phyloP scores from a whole-genome alignment of 1,284 basidiomycete species.

The Melampsora americana region DNA sequence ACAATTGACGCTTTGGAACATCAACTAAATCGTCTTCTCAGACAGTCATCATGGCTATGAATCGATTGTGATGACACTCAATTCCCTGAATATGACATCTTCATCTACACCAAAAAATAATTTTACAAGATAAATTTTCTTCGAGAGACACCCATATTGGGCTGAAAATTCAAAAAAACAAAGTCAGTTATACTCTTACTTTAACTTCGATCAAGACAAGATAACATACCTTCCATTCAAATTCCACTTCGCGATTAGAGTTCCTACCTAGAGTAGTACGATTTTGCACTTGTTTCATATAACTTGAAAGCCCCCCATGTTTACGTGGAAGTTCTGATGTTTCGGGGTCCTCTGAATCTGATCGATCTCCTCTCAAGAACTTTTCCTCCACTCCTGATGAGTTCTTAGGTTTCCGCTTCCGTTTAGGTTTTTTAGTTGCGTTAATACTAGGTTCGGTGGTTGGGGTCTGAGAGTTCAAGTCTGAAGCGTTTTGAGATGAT shows the following conservation, averaged over 20 bases:
- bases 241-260: slow-evolving; percentile 29
- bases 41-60: too few species aligned
- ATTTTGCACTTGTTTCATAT: slow-evolving; percentile 38
- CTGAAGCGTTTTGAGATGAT: background rate
- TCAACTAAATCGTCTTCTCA: too few species aligned
- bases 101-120: background rate
- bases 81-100: too few species aligned
- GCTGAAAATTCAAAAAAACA: background rate
- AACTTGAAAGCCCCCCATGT: slow-evolving; percentile 25
- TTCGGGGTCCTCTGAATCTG: slow-evolving; percentile 41
- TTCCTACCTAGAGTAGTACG: slow-evolving; percentile 20
- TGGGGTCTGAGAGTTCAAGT: too few species aligned
- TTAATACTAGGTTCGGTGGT: background rate
- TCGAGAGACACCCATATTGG: slow-evolving; percentile 41
- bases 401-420: slow-evolving; percentile 32
- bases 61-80: too few species aligned
- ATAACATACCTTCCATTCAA: slow-evolving; percentile 40
- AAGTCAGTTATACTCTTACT: background rate
- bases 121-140: slow-evolving; percentile 30
- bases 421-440: slow-evolving; percentile 6
- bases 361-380: slow-evolving; percentile 35
- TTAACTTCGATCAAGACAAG: background rate
- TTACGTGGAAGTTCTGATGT: slow-evolving; percentile 37
- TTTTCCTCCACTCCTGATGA: slow-evolving; percentile 38
- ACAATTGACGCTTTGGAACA: too few species aligned